Evolutionary conservation across 805 yeast genomes (phyloP).

Genomic region (Lipomyces mesembrius): DNA sequence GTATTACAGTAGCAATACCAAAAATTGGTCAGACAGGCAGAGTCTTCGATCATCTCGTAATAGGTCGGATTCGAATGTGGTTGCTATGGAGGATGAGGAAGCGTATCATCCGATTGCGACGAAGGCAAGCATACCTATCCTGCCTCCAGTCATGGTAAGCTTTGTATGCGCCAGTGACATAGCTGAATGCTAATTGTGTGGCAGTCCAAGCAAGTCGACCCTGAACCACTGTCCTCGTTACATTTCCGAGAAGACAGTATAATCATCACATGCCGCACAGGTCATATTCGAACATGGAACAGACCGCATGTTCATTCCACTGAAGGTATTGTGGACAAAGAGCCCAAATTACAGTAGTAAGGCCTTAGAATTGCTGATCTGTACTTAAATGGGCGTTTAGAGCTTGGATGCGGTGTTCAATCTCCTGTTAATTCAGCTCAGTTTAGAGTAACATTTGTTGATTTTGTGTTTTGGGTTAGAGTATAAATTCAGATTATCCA

Average conservation of each 20-base stretch:
- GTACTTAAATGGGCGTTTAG: neutral
- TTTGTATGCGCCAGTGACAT: neutral
- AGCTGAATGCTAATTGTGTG: neutral
- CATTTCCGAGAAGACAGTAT: constrained; percentile 35
- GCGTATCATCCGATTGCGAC: constrained; percentile 34
- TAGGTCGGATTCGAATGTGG: constrained; percentile 30
- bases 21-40: constrained; percentile 14
- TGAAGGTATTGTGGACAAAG: neutral
- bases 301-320: constrained; percentile 28
- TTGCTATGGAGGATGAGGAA: constrained; percentile 32
- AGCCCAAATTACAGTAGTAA: neutral
- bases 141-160: constrained; percentile 37
- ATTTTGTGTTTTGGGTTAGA: neutral
- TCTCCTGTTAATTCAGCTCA: neutral
- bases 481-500: neutral
- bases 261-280: constrained; percentile 32
- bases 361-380: neutral
- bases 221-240: constrained; percentile 34
- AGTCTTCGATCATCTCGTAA: constrained; percentile 14
- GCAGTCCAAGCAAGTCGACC: constrained; percentile 35
- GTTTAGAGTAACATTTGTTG: neutral
- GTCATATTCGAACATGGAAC: constrained; percentile 39
- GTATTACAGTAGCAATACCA: constrained; percentile 20
- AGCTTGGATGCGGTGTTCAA: neutral
- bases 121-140: constrained; percentile 35